Conservation (phyloP, 768 basidiomycete species). For the Trametes cingulata region DNA sequence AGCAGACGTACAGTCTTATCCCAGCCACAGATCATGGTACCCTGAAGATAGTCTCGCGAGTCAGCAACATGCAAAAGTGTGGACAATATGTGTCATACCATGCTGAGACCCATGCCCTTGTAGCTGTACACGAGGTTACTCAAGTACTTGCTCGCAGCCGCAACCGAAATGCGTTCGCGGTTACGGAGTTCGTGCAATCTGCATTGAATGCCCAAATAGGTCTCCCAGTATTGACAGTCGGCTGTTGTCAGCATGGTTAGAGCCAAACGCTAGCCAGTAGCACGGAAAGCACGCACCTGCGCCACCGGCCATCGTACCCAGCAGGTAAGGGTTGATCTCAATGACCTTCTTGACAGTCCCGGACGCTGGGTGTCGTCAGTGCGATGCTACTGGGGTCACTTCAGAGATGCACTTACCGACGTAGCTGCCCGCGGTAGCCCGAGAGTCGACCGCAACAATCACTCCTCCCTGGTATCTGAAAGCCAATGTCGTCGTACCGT, state of each 20-base stretch:
- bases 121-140: constrained; percentile 97
- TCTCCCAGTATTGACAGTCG: constrained; percentile 98
- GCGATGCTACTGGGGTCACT: not conserved
- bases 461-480: constrained; percentile 97
- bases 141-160: constrained; percentile 97
- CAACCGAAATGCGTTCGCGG: constrained; percentile 95
- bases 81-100: constrained; percentile 57
- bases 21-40: constrained; percentile 99
- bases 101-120: constrained; percentile 98
- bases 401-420: constrained; percentile 60
- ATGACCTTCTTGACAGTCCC: constrained; percentile 99
- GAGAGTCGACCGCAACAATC: constrained; percentile 98
- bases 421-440: constrained; percentile 97
- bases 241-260: constrained; percentile 44
- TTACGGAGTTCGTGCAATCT: constrained; percentile 96
- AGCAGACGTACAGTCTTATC: constrained; percentile 82
- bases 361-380: constrained; percentile 56
- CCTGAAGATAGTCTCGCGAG: constrained; percentile 47
- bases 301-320: constrained; percentile 99
- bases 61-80: not conserved
- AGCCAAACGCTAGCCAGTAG: not conserved
- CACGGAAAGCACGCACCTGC: constrained; percentile 66
- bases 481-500: constrained; percentile 97
- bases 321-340: constrained; percentile 96
- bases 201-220: constrained; percentile 97